Conservation (phyloP, 2,329 filamentous ascomycete genomes). For the Neophaeococcomyces mojaviensis region DNA sequence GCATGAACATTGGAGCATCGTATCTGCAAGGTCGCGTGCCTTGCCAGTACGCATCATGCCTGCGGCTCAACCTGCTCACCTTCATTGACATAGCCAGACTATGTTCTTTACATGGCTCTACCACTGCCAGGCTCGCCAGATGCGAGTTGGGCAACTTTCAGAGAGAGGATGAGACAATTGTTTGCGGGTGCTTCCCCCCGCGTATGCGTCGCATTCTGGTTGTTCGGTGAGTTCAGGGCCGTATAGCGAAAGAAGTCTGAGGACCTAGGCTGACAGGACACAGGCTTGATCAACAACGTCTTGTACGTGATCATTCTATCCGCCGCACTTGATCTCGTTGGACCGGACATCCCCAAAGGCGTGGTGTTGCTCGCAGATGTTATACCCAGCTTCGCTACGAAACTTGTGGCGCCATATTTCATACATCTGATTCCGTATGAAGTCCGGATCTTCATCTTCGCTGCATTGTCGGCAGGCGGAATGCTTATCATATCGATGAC, state of each 20-base stretch:
- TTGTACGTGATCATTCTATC: slow-evolving; percentile 96
- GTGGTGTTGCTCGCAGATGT: slow-evolving; percentile 90
- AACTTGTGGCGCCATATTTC: slow-evolving; percentile 85
- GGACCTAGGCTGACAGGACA: slow-evolving; percentile 3
- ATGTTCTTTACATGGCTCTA: slow-evolving; percentile 26
- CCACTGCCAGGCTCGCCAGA: slow-evolving; percentile 52
- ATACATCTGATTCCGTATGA: slow-evolving; percentile 81
- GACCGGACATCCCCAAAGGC: slow-evolving; percentile 75
- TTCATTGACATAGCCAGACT: neutral
- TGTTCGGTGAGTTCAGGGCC: slow-evolving; percentile 61
- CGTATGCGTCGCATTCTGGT: slow-evolving; percentile 79
- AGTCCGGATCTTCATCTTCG: slow-evolving; percentile 66
- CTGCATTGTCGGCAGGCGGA: slow-evolving; percentile 65
- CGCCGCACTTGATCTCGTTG: slow-evolving; percentile 89
- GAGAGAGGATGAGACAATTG: slow-evolving; percentile 54
- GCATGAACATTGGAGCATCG: too few species aligned
- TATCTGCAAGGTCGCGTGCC: too few species aligned
- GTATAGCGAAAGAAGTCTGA: neutral
- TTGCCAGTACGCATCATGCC: too few species aligned
- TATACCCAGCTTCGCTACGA: slow-evolving; percentile 78
- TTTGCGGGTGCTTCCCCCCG: slow-evolving; percentile 62
- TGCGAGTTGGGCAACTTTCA: slow-evolving; percentile 68
- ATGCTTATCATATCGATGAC: slow-evolving; percentile 87
- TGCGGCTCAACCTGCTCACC: too few species aligned
- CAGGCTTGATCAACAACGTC: slow-evolving; percentile 91